Conservation (phyloP, 2,329 filamentous ascomycete genomes). For the Daldinia eschscholtzii region DNA sequence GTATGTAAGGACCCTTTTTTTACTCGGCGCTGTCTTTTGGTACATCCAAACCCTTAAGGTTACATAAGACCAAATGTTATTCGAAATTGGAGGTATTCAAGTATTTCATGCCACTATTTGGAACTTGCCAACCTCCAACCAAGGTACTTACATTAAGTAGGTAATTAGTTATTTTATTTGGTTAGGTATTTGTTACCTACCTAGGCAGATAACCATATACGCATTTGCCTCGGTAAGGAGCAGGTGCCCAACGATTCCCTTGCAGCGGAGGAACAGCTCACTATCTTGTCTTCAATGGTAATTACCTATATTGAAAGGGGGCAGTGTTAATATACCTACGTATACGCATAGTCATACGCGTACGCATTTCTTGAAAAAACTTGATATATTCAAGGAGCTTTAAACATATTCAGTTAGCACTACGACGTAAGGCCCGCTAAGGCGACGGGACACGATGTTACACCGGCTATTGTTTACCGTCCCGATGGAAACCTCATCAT, state of each 20-base stretch:
- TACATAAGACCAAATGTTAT: neutral
- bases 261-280: neutral
- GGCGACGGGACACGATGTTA: conserved; percentile 26
- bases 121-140: conserved; percentile 6
- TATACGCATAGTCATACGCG: neutral
- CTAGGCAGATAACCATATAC: neutral
- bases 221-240: neutral
- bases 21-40: neutral
- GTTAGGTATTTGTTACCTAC: neutral
- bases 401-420: neutral
- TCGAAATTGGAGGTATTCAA: neutral
- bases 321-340: neutral
- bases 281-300: neutral
- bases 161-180: neutral
- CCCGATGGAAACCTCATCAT: conserved; percentile 18
- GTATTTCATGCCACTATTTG: neutral
- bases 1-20: no score
- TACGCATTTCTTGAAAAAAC: neutral
- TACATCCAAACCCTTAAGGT: neutral
- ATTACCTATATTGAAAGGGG: neutral
- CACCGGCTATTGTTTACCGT: conserved; percentile 40
- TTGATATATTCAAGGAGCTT: neutral
- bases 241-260: neutral
- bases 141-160: neutral
- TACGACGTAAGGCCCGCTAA: conserved; percentile 6